Base-by-base conservation (phyloP, 208 protist species). In the Leishmania arabica region DNA sequence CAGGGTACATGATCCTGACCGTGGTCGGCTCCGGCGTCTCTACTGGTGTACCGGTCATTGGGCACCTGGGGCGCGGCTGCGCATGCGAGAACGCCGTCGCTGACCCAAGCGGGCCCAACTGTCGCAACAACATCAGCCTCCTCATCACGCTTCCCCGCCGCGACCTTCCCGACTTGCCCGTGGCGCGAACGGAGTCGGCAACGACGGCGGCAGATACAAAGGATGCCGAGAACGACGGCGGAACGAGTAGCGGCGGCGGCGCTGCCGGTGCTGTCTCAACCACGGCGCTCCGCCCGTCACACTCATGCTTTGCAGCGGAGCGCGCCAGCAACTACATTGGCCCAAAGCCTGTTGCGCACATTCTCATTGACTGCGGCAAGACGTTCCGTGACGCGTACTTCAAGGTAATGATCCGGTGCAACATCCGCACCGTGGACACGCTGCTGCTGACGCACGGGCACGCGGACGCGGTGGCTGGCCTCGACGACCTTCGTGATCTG, bases 381-480 rank as follows among this genome's bases (percentile, higher is more conserved):
- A 98, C 95, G 1, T 98, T 98, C 86, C 92, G 95, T 47, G 92
- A 95, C 69, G 92, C 95, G 15, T 97, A 96, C 87, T 95, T 98
- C 60, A 90, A 89, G 64, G 91, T 97, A 40, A 88, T 98, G 64
- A 82, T 90, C 2, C 75, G 79, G 54, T 91, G 92, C 79, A 76
- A 89, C 45, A 84, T 97, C 15, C 88, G 85, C 24, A 79, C 74
- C 4, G 69, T 98, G 4, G 94, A 98, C 79, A 94, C 92, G 5
- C 79, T 98, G 56, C 82, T 98, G 27, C 79, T 98, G 76, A 98
- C 96, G 53, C 95, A 98, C 83, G 94, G 91, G 47, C 95, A 98
- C 73, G 90, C 89, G 27, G 95, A 97, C 77, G 96, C 96, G 13
- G 83, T 93, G 15, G 88, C 81, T 40, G 95, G 96, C 3, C 79